Percentiles rank a stretch among this genome's conserved stretches.
Conservation (phyloP, 2,329 filamentous ascomycete species). For the Verticillium alfalfae region DNA sequence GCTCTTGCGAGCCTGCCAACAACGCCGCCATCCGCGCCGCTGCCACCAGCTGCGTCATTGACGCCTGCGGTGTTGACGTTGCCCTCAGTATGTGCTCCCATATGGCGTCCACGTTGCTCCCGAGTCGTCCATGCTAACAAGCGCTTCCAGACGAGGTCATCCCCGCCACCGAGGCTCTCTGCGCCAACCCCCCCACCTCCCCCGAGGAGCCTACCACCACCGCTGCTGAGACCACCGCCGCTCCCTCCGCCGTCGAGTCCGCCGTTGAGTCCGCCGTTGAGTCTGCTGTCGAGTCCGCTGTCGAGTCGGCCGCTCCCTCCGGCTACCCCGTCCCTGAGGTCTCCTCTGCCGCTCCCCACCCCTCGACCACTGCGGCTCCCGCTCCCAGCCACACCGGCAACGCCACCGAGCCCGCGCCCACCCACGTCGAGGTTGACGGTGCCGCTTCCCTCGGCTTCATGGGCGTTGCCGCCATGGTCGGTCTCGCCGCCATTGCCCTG, state of each 20-base stretch:
- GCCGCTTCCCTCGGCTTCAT: slow-evolving; percentile 7
- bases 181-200: slow-evolving; percentile 13
- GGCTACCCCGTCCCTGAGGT: not conserved
- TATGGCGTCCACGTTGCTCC: not conserved
- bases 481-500: slow-evolving; percentile 9
- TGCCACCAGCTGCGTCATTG: slow-evolving; percentile 28
- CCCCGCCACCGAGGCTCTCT: slow-evolving; percentile 28
- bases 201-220: slow-evolving; percentile 6
- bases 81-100: slow-evolving; percentile 28
- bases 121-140: not conserved
- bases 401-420: slow-evolving; percentile 2
- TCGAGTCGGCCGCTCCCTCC: slow-evolving; percentile 1
- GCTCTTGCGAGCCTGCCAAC: slow-evolving; percentile 26
- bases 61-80: slow-evolving; percentile 26
- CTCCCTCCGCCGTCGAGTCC: not conserved
- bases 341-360: slow-evolving; percentile 1
- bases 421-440: slow-evolving; percentile 5
- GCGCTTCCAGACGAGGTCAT: slow-evolving; percentile 27
- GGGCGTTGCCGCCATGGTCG: slow-evolving; percentile 9
- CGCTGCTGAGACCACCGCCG: slow-evolving; percentile 2
- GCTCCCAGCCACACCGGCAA: slow-evolving; percentile 8
- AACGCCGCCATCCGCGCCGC: slow-evolving; percentile 22
- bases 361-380: not conserved
- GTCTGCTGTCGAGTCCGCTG: slow-evolving; percentile 1
- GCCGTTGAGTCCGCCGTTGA: not conserved